Evolutionary conservation across 345 rosid species (phyloP), one percentile per base, ranked within the genome.

Genomic region (Acer yangbiense): DNA sequence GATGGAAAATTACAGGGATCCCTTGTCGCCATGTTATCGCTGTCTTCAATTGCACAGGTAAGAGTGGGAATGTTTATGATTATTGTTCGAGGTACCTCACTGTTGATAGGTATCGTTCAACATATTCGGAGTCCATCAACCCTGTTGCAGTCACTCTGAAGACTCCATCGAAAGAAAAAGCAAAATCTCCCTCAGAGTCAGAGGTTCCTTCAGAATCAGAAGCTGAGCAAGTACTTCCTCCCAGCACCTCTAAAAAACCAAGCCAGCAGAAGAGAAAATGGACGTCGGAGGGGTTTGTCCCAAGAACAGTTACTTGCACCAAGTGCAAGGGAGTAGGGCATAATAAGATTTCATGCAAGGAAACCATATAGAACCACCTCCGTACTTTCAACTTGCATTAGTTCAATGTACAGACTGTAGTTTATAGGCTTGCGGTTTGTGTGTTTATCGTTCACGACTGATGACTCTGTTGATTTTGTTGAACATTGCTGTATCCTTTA

Each of bases 21-120:
- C 97, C 98, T 74, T 95, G 98, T 78, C 75, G 86, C 83, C 98
- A 95, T 76, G 98, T 92, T 11, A 84, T 94, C 68, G 97, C 97
- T 23, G 97, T 92, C 63, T 83, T 91, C 48, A 90, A 85, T 83
- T 80, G 85, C 83, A 85, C 87, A 25, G 83, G 83, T 4, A 82
- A 84, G 68, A 83, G 73, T 64, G 69, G 84, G 66, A 83, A 71
- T 60, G 71, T 78, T 1, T 92, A 92, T 76, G 94, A 92, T 74
- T 90, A 89, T 75, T 92, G 96, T 80, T 89, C 97, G 1, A 69
- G 72, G 43, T 89, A 86, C 85, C 91, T 85, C 80, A 82, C 91
- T 0, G 93, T 81, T 58, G 91, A 91, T 65, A 79, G 82, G 81
- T 94, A 78, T 83, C 86, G 84, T 27, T 55, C 72, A 12, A 82